phyloP scores from a whole-genome alignment of 306 rosid species.

The Fagus sylvatica region DNA sequence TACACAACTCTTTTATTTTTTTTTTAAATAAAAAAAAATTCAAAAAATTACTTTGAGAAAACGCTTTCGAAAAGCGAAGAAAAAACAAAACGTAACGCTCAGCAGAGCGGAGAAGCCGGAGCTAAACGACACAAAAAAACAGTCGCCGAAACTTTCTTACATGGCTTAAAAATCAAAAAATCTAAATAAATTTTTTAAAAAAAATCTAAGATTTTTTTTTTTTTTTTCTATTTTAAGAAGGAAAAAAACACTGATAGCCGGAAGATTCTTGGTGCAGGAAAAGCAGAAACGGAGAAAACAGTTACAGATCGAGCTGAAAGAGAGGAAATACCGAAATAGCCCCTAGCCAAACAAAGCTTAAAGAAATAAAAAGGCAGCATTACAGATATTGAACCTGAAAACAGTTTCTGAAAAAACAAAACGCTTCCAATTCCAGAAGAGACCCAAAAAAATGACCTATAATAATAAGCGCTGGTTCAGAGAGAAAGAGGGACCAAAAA shows the following conservation, averaged over 20 bases:
- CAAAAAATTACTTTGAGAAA: background rate
- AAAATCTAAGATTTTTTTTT: too few species aligned
- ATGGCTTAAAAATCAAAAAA: background rate
- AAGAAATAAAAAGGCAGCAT: background rate
- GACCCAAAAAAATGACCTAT: too few species aligned
- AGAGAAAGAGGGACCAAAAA: too few species aligned
- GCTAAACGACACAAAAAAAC: background rate
- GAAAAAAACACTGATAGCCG: background rate
- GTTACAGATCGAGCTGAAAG: background rate
- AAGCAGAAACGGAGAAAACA: background rate
- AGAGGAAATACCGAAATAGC: background rate
- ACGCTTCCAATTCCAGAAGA: background rate
- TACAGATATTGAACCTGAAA: background rate
- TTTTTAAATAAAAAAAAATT: background rate
- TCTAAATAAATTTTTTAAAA: background rate
- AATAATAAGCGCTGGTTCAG: too few species aligned
- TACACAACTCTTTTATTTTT: too few species aligned
- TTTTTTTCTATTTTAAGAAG: too few species aligned
- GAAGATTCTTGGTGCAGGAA: background rate
- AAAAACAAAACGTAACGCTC: background rate
- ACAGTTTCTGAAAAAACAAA: background rate
- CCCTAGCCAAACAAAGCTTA: background rate
- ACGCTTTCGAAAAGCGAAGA: background rate
- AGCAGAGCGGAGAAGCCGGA: background rate
- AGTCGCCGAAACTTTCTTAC: background rate